Conservation (phyloP, 345 rosid genomes). For the Ailanthus altissimus region DNA sequence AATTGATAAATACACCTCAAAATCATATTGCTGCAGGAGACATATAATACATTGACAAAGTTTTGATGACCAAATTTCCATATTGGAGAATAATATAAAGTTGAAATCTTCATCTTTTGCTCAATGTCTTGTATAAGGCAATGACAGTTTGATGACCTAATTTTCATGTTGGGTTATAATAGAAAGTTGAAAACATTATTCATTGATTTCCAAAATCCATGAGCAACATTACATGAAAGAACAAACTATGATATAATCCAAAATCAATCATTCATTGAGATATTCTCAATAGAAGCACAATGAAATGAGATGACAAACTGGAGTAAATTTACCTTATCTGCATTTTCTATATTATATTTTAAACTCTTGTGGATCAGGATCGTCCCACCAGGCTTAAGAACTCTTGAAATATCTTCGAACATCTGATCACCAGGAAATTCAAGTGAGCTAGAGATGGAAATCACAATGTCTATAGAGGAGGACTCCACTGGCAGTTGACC, state of each 20-base stretch:
- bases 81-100: background rate
- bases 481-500: conserved; percentile 68
- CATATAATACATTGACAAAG: background rate
- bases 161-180: background rate
- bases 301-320: conserved; percentile 61
- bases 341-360: conserved; percentile 37
- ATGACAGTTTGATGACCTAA: background rate
- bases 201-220: background rate
- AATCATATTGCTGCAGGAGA: background rate
- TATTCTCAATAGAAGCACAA: conserved; percentile 47
- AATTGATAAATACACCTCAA: background rate
- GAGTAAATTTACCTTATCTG: conserved; percentile 46
- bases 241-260: background rate
- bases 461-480: conserved; percentile 51
- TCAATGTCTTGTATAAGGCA: background rate
- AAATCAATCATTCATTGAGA: conserved; percentile 41
- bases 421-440: conserved; percentile 58
- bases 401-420: conserved; percentile 57
- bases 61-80: background rate
- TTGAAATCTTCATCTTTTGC: background rate
- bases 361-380: conserved; percentile 43
- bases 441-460: conserved; percentile 46
- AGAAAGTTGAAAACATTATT: background rate
- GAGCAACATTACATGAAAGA: background rate
- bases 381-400: conserved; percentile 72